Percentiles rank a stretch among this genome's conserved stretches.
phyloP scores from a whole-genome alignment of 2,329 filamentous ascomycete genomes.

The Fusarium newnesense region DNA sequence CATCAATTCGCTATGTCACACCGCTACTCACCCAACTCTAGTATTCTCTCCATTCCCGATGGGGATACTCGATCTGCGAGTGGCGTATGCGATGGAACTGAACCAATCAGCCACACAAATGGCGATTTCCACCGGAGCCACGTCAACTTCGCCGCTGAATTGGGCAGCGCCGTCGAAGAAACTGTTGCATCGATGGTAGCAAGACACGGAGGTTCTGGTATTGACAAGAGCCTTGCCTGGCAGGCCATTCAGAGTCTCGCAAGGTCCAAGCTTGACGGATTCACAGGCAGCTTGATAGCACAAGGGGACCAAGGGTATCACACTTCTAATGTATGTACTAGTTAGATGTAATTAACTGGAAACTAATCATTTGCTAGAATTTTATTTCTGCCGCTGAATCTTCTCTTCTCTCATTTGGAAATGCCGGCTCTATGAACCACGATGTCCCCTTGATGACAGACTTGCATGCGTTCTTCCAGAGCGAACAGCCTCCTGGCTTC shows the following conservation, averaged over 20 bases:
- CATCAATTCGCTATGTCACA: not conserved
- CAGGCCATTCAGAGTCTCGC: not conserved
- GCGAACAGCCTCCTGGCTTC: not conserved
- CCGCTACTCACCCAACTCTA: too few relatives aligned
- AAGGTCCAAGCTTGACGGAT: not conserved
- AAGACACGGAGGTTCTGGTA: not conserved
- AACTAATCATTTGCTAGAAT: not conserved
- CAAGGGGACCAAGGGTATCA: not conserved
- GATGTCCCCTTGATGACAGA: not conserved
- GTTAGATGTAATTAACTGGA: rapidly evolving
- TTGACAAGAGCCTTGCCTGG: not conserved
- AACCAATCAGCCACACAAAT: too few relatives aligned
- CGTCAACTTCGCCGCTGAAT: not conserved
- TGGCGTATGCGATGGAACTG: not conserved
- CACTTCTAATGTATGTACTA: not conserved
- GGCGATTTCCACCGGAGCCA: not conserved
- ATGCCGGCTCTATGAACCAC: not conserved
- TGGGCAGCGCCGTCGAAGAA: not conserved
- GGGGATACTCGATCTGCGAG: not conserved
- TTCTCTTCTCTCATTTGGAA: not conserved
- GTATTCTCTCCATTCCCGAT: not conserved
- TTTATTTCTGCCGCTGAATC: not conserved
- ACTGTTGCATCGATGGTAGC: not conserved
- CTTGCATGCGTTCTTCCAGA: not conserved
- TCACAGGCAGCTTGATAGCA: not conserved